Conservation (phyloP, 2,329 filamentous ascomycete species). For the Lojkania enalia region DNA sequence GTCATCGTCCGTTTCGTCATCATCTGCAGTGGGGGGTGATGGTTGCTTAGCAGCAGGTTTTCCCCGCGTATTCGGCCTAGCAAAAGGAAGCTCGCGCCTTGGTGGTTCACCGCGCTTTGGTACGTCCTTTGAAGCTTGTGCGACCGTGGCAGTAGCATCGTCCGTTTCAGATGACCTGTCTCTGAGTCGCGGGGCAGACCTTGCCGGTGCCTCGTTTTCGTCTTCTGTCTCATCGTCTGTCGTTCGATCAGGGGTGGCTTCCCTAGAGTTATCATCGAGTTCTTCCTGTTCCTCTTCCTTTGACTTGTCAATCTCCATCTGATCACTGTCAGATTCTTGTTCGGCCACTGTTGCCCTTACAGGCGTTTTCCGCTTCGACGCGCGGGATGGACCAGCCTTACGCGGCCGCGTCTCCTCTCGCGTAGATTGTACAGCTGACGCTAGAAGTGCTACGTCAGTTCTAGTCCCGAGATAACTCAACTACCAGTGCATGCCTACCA, state of each 20-base stretch:
- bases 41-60: constrained; percentile 18
- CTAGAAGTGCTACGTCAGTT: constrained; percentile 22
- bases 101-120: constrained; percentile 24
- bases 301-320: constrained; percentile 37
- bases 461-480: neutral
- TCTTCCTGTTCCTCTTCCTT: constrained; percentile 32
- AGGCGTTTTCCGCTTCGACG: constrained; percentile 42
- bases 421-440: constrained; percentile 31
- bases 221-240: constrained; percentile 44
- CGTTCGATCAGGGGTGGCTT: constrained; percentile 37
- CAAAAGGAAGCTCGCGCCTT: constrained; percentile 43
- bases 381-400: constrained; percentile 39
- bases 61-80: constrained; percentile 25
- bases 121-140: constrained; percentile 20
- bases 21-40: constrained; percentile 20
- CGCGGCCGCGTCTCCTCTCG: constrained; percentile 30
- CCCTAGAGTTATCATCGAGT: constrained; percentile 20
- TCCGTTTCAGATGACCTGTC: constrained; percentile 22
- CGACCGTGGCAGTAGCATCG: constrained; percentile 21
- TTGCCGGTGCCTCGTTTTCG: constrained; percentile 24
- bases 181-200: constrained; percentile 12
- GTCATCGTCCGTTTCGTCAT: constrained; percentile 45
- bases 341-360: constrained; percentile 21
- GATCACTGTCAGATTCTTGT: constrained; percentile 35
- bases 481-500: constrained; percentile 22